These are phyloP conservation scores for Peronospora belbahrii DNA, from an alignment of 352 stramenopile genomes.

Conservation along the genomic window DNA sequence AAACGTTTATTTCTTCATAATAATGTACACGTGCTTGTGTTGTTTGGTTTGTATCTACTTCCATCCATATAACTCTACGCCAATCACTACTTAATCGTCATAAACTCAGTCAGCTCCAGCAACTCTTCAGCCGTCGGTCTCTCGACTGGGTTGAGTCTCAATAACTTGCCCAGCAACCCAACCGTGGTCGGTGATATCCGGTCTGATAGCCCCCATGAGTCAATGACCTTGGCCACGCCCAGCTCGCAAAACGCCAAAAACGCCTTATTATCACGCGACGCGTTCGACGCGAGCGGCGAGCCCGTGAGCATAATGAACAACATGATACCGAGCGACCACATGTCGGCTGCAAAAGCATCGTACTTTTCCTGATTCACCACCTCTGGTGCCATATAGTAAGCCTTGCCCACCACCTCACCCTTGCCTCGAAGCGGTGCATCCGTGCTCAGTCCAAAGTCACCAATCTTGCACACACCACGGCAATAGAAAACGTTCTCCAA, in stretches of 20 bases:
- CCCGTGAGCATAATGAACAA: constrained; percentile 62
- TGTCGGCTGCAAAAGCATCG: constrained; percentile 41
- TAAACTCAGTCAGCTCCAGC: constrained; percentile 17
- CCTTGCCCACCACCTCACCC: constrained; percentile 29
- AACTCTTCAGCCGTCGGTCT: constrained; percentile 8
- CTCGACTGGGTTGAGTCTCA: not conserved
- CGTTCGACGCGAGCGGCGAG: constrained; percentile 31
- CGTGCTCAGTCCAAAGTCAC: constrained; percentile 49
- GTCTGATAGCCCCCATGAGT: constrained; percentile 33
- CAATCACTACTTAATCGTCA: not conserved
- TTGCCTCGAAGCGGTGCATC: constrained; percentile 6
- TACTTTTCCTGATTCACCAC: constrained; percentile 29
- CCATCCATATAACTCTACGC: not conserved
- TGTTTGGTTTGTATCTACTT: not conserved
- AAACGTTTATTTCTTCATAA: too few relatives aligned
- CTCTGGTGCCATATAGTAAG: constrained; percentile 60
- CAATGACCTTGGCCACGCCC: constrained; percentile 40
- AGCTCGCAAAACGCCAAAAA: constrained; percentile 30
- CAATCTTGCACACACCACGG: constrained; percentile 31
- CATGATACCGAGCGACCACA: constrained; percentile 60
- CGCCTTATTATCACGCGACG: constrained; percentile 21
- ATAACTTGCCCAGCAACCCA: constrained; percentile 6
- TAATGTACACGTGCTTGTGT: not conserved
- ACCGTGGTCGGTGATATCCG: constrained; percentile 12
- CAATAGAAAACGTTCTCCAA: constrained; percentile 45